Evolutionary conservation across 495 filamentous ascomycete species (phyloP).

Genomic region (Hypoxylon subgilvum): DNA sequence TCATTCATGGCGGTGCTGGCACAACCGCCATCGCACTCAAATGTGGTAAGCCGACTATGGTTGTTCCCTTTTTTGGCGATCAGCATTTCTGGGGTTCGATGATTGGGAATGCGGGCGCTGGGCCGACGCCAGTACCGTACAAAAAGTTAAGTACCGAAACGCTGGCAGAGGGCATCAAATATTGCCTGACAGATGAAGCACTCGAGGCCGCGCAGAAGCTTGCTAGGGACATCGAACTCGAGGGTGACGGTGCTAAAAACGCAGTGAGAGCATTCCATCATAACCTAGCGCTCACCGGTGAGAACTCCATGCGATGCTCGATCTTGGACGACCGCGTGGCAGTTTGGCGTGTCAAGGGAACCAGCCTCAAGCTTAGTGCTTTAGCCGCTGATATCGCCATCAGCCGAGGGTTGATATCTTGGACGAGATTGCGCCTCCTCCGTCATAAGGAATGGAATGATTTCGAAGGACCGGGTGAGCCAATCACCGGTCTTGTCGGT

Average conservation of each 20-base stretch:
- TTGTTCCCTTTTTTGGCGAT: constrained; percentile 74
- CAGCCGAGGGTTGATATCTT: constrained; percentile 62
- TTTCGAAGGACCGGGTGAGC: constrained; percentile 78
- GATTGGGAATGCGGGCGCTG: constrained; percentile 69
- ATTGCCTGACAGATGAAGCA: constrained; percentile 66
- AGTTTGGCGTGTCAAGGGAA: constrained; percentile 69
- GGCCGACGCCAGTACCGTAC: constrained; percentile 74
- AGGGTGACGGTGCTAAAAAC: constrained; percentile 76
- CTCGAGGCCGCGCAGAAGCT: constrained; percentile 62
- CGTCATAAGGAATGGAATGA: constrained; percentile 79
- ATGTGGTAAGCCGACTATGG: constrained; percentile 68
- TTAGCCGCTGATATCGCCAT: constrained; percentile 71
- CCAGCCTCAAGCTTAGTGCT: constrained; percentile 63
- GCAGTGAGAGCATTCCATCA: constrained; percentile 74
- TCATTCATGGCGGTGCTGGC: constrained; percentile 71
- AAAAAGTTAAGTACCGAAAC: constrained; percentile 68
- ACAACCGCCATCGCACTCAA: constrained; percentile 71
- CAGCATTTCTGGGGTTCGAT: constrained; percentile 86
- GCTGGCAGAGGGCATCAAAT: constrained; percentile 71
- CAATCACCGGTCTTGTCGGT: constrained; percentile 66
- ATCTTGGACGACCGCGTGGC: constrained; percentile 69
- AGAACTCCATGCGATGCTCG: constrained; percentile 69
- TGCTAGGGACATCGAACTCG: constrained; percentile 64
- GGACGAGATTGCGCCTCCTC: constrained; percentile 68
- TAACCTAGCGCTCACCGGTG: constrained; percentile 61